Conservation (phyloP, 2,329 filamentous ascomycete species). For the Trichoderma arundinaceum region DNA sequence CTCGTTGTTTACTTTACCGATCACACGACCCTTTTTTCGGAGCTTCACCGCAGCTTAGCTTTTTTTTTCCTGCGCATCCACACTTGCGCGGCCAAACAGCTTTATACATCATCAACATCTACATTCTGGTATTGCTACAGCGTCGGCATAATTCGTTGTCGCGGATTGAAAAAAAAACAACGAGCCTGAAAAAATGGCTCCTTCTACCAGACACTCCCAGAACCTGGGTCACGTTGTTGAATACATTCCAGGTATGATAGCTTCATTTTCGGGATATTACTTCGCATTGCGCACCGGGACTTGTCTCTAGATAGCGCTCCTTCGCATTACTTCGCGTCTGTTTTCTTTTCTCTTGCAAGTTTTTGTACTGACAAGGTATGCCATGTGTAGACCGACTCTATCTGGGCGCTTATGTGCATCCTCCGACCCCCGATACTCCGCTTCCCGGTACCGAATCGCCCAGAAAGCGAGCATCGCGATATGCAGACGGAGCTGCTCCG, state of each 20-base stretch:
- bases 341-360: neutral
- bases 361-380: slow-evolving; percentile 34
- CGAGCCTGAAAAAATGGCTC: slow-evolving; percentile 51
- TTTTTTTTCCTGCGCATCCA: neutral
- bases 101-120: slow-evolving; percentile 22
- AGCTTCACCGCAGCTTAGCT: slow-evolving; percentile 28
- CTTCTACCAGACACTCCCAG: slow-evolving; percentile 55
- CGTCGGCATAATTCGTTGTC: neutral
- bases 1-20: slow-evolving; percentile 23
- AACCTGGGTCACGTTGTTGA: slow-evolving; percentile 90
- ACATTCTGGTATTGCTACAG: slow-evolving; percentile 8
- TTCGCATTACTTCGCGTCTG: neutral
- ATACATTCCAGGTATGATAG: slow-evolving; percentile 83
- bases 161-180: neutral
- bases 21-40: slow-evolving; percentile 27
- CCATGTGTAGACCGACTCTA: slow-evolving; percentile 80
- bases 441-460: slow-evolving; percentile 87
- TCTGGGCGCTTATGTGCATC: slow-evolving; percentile 85
- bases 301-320: neutral
- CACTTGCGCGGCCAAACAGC: neutral
- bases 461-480: slow-evolving; percentile 57
- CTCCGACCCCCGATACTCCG: slow-evolving; percentile 79
- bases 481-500: slow-evolving; percentile 61
- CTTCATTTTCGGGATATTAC: neutral
- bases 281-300: neutral